Conservation (phyloP, 768 basidiomycete genomes). For the Lactarius indigo region DNA sequence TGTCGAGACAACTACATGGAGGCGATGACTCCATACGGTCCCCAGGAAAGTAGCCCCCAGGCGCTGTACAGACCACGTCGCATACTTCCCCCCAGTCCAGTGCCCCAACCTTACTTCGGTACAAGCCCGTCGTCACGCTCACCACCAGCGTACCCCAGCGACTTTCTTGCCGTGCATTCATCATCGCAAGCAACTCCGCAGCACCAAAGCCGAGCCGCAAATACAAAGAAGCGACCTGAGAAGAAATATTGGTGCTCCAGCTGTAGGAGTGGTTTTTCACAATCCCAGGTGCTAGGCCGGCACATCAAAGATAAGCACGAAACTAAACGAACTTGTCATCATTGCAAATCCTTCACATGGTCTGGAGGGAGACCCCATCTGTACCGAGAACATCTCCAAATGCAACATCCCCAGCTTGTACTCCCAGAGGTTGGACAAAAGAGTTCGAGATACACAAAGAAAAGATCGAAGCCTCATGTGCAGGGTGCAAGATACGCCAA, state of each 20-base stretch:
- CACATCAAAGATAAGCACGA: background rate
- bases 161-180: background rate
- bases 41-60: background rate
- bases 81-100: background rate
- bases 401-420: background rate
- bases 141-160: background rate
- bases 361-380: background rate
- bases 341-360: background rate
- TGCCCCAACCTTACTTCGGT: background rate
- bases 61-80: background rate
- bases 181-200: background rate
- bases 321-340: background rate
- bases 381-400: background rate
- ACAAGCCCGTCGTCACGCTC: background rate
- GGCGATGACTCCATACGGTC: background rate
- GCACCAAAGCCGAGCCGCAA: background rate
- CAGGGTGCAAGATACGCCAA: background rate
- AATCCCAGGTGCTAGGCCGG: background rate
- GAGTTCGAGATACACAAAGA: background rate
- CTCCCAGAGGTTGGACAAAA: background rate
- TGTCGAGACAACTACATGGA: background rate
- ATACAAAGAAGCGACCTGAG: background rate
- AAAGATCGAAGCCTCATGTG: background rate
- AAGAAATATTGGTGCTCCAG: background rate
- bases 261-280: background rate